phyloP scores from a whole-genome alignment of 2,329 filamentous ascomycete species.

The Aspergillus sp. region DNA sequence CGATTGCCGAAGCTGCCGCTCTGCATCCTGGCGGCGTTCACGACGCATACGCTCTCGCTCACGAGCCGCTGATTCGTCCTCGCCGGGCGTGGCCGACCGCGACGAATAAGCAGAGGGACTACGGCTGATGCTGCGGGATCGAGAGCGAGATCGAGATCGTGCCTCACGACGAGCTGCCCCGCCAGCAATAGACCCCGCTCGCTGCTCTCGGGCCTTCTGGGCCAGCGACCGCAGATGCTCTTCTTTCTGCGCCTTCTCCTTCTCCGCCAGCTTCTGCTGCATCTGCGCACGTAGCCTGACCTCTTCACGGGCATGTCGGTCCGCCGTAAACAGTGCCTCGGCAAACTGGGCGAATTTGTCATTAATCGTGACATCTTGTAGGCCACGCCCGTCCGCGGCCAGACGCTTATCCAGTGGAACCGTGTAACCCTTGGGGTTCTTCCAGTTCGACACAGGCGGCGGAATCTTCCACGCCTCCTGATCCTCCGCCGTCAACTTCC shows the following conservation, averaged over 20 bases:
- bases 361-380: slow-evolving; percentile 94
- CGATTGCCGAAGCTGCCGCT: slow-evolving; percentile 84
- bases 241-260: slow-evolving; percentile 91
- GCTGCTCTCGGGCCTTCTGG: slow-evolving; percentile 84
- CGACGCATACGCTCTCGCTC: slow-evolving; percentile 71
- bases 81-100: slow-evolving; percentile 43
- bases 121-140: slow-evolving; percentile 39
- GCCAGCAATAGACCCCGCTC: slow-evolving; percentile 40
- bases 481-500: slow-evolving; percentile 93
- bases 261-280: slow-evolving; percentile 93
- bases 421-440: slow-evolving; percentile 97
- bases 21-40: slow-evolving; percentile 73
- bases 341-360: slow-evolving; percentile 97
- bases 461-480: slow-evolving; percentile 94
- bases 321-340: slow-evolving; percentile 88
- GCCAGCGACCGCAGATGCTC: slow-evolving; percentile 82
- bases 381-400: slow-evolving; percentile 81
- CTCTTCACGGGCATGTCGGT: slow-evolving; percentile 90
- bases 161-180: slow-evolving; percentile 37
- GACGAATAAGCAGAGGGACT: slow-evolving; percentile 40
- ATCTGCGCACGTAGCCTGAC: slow-evolving; percentile 86
- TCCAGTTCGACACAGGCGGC: slow-evolving; percentile 94
- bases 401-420: slow-evolving; percentile 92
- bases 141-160: slow-evolving; percentile 42
- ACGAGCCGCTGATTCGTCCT: slow-evolving; percentile 63